Evolutionary conservation across 495 filamentous ascomycete species (phyloP), one percentile per base, ranked within the genome.

Genomic region (Lasiosphaeria miniovina): DNA sequence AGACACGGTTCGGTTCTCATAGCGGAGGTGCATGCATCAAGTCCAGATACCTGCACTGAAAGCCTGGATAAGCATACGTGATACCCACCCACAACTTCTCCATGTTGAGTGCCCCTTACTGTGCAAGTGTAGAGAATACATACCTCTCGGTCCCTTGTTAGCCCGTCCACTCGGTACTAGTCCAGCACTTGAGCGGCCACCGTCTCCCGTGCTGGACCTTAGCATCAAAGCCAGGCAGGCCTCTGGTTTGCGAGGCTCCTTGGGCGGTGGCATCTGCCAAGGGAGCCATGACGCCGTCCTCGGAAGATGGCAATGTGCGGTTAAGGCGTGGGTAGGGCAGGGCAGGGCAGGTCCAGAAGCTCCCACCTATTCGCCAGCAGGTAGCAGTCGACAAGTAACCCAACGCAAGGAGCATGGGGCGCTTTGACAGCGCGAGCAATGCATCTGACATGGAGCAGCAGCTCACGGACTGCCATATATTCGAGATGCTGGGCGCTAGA

Each of bases 391-490:
- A 5, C 43, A 46, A 9, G 12, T 46, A 0, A 11, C 43, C 11
- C 12, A 11, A 5, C 6, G 15, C 15, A 36, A 52, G 35, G 52
- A 46, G 62, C 67, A 64, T 58, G 62, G 51, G 52, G 51, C 60
- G 65, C 68, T 66, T 68, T 66, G 65, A 68, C 65, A 58, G 52
- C 57, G 32, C 61, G 53, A 48, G 61, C 52, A 61, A 65, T 67
- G 66, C 66, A 52, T 36, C 45, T 53, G 51, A 49, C 38, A 43
- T 56, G 35, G 36, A 24, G 24, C 24, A 24, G 24, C 24, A 24
- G 24, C 24, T 24, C 24, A 24, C 24, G 24, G 38, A 50, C 49
- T 59, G 33, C 15, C 32, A 61, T 56, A 62, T 46, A 36, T 48
- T 46, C 52, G 36, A 49, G 57, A 60, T 46, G 51, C 49, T 49